Evolutionary conservation across 2,329 filamentous ascomycete genomes (phyloP).

Genomic region (Sordariomycetes sp.): DNA sequence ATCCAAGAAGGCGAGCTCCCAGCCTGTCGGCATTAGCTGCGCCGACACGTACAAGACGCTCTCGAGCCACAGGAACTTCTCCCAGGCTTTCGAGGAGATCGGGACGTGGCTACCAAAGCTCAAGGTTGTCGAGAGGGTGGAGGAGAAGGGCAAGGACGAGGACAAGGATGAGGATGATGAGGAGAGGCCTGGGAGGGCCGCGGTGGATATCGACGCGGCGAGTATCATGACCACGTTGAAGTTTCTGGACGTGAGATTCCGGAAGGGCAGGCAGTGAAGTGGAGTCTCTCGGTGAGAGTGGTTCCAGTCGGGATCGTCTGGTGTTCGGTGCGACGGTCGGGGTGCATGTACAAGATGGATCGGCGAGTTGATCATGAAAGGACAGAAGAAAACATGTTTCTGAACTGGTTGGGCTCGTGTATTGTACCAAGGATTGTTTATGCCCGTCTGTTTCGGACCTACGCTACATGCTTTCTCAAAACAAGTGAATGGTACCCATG

Average conservation of each 20-base stretch:
- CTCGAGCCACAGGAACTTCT: constrained; percentile 66
- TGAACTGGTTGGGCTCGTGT: no score
- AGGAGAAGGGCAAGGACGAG: no score
- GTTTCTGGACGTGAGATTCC: constrained; percentile 69
- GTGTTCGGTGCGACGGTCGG: background rate
- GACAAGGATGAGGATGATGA: constrained; percentile 8
- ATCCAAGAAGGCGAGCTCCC: constrained; percentile 33
- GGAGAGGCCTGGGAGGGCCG: constrained; percentile 29
- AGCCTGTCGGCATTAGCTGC: constrained; percentile 41
- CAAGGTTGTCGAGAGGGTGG: constrained; percentile 38
- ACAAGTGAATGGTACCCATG: no score
- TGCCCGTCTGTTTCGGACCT: no score
- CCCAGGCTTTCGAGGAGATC: constrained; percentile 62
- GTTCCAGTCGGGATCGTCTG: background rate
- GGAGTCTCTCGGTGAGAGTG: constrained; percentile 10
- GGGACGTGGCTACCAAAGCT: constrained; percentile 68
- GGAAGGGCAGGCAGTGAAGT: constrained; percentile 13
- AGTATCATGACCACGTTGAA: constrained; percentile 81
- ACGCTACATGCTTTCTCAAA: no score
- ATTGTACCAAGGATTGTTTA: no score
- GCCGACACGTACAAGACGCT: constrained; percentile 72
- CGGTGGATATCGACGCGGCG: constrained; percentile 71
- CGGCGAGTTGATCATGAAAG: background rate
- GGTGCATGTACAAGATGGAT: background rate
- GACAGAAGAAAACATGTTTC: no score